A percentile compares a stretch with the other conserved stretches of the same genome.
phyloP scores from a whole-genome alignment of 768 basidiomycete genomes.

The Lentinula detonsa region DNA sequence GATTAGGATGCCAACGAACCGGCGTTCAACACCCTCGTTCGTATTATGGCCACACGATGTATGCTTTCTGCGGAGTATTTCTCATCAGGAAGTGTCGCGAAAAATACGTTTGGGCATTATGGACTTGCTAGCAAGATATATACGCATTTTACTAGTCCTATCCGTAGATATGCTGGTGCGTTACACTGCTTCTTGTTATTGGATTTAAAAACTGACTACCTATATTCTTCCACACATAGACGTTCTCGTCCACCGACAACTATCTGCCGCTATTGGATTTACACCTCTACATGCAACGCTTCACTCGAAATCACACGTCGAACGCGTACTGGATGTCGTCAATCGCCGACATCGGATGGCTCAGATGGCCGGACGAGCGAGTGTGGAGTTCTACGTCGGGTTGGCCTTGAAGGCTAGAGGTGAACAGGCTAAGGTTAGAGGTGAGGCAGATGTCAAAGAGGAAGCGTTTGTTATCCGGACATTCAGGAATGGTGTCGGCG shows the following conservation, averaged over 20 bases:
- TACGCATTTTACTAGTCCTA: constrained; percentile 98
- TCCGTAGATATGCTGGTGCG: constrained; percentile 89
- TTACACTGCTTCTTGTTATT: not conserved
- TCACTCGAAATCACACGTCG: constrained; percentile 85
- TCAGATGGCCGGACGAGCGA: constrained; percentile 95
- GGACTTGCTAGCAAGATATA: constrained; percentile 97
- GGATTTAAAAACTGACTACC: not conserved
- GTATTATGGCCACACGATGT: constrained; percentile 98
- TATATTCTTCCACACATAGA: constrained; percentile 38
- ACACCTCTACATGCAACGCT: constrained; percentile 79
- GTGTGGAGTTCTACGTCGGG: constrained; percentile 96
- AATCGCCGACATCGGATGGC: constrained; percentile 94
- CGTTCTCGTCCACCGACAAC: constrained; percentile 90
- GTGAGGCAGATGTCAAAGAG: constrained; percentile 47
- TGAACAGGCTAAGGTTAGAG: constrained; percentile 26
- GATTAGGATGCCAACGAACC: constrained; percentile 73
- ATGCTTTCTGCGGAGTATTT: constrained; percentile 99
- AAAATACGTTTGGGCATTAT: constrained; percentile 94
- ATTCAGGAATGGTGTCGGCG: constrained; percentile 94
- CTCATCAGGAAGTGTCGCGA: constrained; percentile 88
- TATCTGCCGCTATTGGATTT: constrained; percentile 84
- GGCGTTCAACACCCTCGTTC: constrained; percentile 94
- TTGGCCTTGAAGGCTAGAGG: constrained; percentile 76
- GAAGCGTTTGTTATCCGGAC: constrained; percentile 92
- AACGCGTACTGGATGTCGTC: constrained; percentile 78